Conservation (phyloP, 2,329 filamentous ascomycete genomes). For the Daldinia sp. region DNA sequence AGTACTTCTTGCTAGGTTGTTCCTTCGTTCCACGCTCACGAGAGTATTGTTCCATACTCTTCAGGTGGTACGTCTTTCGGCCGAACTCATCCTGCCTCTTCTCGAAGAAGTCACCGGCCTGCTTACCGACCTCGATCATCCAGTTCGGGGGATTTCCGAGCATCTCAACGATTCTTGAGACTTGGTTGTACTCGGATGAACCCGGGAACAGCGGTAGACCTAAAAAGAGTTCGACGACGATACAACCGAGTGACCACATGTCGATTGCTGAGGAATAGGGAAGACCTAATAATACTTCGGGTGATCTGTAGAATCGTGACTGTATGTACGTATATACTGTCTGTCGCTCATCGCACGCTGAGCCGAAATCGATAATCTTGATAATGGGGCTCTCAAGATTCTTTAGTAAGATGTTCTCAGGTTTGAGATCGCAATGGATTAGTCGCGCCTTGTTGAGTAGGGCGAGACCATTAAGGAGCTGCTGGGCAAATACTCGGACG, state of each 20-base stretch:
- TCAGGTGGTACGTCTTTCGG: constrained; percentile 88
- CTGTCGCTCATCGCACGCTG: constrained; percentile 96
- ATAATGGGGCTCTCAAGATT: constrained; percentile 99
- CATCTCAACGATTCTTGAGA: constrained; percentile 98
- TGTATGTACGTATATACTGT: constrained; percentile 99
- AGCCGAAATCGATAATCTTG: constrained; percentile 99
- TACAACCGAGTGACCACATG: constrained; percentile 99
- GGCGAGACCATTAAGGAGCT: constrained; percentile 91
- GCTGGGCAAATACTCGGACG: constrained; percentile 96
- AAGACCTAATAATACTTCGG: constrained; percentile 92
- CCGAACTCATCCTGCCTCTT: constrained; percentile 93
- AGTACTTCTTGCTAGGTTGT: constrained; percentile 99
- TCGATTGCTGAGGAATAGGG: constrained; percentile 99
- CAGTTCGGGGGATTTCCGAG: constrained; percentile 94
- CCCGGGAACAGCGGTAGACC: constrained; percentile 95
- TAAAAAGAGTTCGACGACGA: constrained; percentile 96
- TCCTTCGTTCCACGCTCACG: constrained; percentile 96
- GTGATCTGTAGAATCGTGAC: constrained; percentile 96
- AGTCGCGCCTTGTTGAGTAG: constrained; percentile 95
- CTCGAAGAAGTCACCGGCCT: constrained; percentile 97
- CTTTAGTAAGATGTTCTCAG: constrained; percentile 96
- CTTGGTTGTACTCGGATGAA: constrained; percentile 98
- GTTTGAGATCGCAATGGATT: constrained; percentile 98
- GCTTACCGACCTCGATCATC: constrained; percentile 99
- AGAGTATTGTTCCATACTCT: constrained; percentile 98